Base-by-base conservation (phyloP, 306 rosid species). In the Vigna angularis region DNA sequence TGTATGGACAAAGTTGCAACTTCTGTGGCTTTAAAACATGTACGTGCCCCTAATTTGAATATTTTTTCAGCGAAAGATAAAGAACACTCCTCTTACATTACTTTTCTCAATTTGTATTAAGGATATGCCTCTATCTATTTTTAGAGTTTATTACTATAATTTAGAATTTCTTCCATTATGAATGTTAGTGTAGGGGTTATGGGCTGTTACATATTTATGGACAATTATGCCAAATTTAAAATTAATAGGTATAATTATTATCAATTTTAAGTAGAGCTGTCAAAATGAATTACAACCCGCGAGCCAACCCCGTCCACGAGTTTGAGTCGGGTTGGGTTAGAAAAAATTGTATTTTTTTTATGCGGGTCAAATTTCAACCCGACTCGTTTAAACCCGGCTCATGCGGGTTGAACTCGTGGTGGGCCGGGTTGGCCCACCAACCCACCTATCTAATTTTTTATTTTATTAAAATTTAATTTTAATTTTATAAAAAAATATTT, bases 1-100 rank as follows among this genome's bases (percentile, higher is more conserved):
- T 94, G 98, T 68, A 94, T 94, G 95, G 98, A 94, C 88, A 94
- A 94, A 90, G 89, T 92, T 70, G 89, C 95, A 61, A 94, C 98
- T 16, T 94, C 98, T 52, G 87, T 86, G 79, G 86, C 95, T 70
- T 83, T 92, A 76, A 85, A 89, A 72, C 87, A 90, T 86, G 97
- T 94, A 92, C 12, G 86, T 71, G 79, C 40, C 63, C 80, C 77
- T 40, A 42, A 55, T 65, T 73, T 53, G 62, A 79, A 44, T 12
- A 1, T 79, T 45, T 42, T 50, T 56, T 44, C 24, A 59, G 57
- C 26, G 15, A 13, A 58, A 42, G 75, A 40, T 62, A 72, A 71
- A 61, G 72, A 34, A 34, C 66, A 57, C 49, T 70, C 38, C 51
- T 70, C 68, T 62, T 77, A 12, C 48, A 70, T 55, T 70, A 20